Evolutionary conservation across 805 yeast species (phyloP).

Genomic region (Ogataea allantospora): DNA sequence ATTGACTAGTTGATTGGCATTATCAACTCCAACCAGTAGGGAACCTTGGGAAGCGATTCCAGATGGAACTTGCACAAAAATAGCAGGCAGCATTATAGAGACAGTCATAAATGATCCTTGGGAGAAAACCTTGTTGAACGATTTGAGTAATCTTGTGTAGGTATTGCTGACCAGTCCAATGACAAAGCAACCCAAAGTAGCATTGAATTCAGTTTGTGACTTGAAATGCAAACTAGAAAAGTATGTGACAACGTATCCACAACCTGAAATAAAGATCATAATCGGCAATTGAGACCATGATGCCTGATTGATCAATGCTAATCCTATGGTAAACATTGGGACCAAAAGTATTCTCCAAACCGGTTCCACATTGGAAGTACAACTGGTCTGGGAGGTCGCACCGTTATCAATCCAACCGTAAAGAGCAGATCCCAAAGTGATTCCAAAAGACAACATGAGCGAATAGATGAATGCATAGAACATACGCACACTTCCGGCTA

Average conservation of each 20-base stretch:
- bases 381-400: slow-evolving; percentile 65
- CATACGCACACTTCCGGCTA: slow-evolving; percentile 95
- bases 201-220: slow-evolving; percentile 70
- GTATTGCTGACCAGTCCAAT: slow-evolving; percentile 86
- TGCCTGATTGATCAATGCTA: slow-evolving; percentile 83
- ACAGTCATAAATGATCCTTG: slow-evolving; percentile 62
- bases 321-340: slow-evolving; percentile 61
- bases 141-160: slow-evolving; percentile 83
- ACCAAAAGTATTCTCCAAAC: slow-evolving; percentile 70
- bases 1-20: slow-evolving; percentile 64
- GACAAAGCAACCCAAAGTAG: slow-evolving; percentile 87
- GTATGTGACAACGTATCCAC: slow-evolving; percentile 80
- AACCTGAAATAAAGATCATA: slow-evolving; percentile 73
- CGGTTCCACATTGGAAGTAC: slow-evolving; percentile 53
- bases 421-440: slow-evolving; percentile 87
- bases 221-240: slow-evolving; percentile 72
- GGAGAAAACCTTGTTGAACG: slow-evolving; percentile 36
- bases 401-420: slow-evolving; percentile 91
- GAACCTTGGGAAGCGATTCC: slow-evolving; percentile 92
- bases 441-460: slow-evolving; percentile 86
- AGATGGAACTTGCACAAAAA: slow-evolving; percentile 91
- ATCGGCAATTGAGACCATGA: slow-evolving; percentile 76
- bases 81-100: slow-evolving; percentile 93
- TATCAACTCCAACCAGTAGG: slow-evolving; percentile 71
- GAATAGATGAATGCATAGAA: slow-evolving; percentile 94